Evolutionary conservation across 2,329 filamentous ascomycete genomes (phyloP).

Genomic region (Calonectria henricotiae): DNA sequence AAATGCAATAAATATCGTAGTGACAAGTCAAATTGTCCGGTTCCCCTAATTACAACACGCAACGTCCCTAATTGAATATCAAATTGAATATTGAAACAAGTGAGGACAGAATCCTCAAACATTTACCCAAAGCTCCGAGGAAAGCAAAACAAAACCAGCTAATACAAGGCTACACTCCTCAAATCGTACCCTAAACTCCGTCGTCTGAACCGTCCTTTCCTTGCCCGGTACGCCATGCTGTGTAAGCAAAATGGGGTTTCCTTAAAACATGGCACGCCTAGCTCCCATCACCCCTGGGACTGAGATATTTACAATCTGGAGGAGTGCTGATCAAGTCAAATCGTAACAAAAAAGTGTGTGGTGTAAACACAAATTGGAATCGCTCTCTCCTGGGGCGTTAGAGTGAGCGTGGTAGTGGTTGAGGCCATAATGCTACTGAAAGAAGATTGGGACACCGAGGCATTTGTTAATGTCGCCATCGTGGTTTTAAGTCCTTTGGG

Average conservation of each 20-base stretch:
- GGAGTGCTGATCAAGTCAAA: slow-evolving; percentile 42
- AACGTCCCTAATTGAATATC: slow-evolving; percentile 29
- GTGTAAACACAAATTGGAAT: slow-evolving; percentile 41
- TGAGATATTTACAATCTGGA: slow-evolving; percentile 36
- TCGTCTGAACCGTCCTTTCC: slow-evolving; percentile 41
- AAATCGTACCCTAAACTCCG: slow-evolving; percentile 47
- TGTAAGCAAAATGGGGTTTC: slow-evolving; percentile 45
- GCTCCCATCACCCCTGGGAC: slow-evolving; percentile 36
- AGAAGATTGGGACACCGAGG: slow-evolving; percentile 4
- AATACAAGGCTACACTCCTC: slow-evolving; percentile 42
- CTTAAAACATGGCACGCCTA: slow-evolving; percentile 48
- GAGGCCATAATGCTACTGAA: slow-evolving; percentile 23
- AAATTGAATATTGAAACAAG: slow-evolving; percentile 40
- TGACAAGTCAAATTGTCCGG: slow-evolving; percentile 35
- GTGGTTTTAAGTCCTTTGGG: slow-evolving; percentile 64
- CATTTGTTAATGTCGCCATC: slow-evolving; percentile 62
- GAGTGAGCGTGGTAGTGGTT: slow-evolving; percentile 40
- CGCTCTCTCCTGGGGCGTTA: slow-evolving; percentile 37
- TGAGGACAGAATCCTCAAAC: slow-evolving; percentile 37
- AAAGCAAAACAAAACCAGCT: slow-evolving; percentile 38
- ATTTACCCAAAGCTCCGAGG: slow-evolving; percentile 38
- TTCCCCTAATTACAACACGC: slow-evolving; percentile 40
- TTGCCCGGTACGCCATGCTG: slow-evolving; percentile 52
- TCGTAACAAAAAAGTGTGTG: slow-evolving; percentile 46
- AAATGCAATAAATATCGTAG: slow-evolving; percentile 32